A percentile compares a stretch with the other conserved stretches of the same genome.
These are phyloP conservation scores for Rauvolfia tetraphylla DNA, from an alignment of 257 asterid species.

Conservation along the genomic window DNA sequence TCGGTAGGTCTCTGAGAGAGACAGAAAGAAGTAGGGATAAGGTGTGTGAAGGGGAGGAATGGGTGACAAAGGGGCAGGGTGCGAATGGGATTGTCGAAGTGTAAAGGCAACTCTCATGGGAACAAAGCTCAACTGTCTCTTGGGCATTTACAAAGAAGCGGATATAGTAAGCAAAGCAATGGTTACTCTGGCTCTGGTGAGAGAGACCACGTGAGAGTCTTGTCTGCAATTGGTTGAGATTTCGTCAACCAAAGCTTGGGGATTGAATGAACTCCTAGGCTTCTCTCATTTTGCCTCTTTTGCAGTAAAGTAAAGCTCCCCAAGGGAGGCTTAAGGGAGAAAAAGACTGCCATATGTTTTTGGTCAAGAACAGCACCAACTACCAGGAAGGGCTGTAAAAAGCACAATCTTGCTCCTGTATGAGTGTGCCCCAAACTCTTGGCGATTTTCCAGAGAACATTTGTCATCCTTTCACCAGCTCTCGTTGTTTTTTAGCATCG, in stretches of 20 bases:
- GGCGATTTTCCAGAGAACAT: no score
- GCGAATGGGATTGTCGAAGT: conserved; percentile 41
- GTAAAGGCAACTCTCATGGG: conserved; percentile 26
- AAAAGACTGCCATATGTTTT: no score
- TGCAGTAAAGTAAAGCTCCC: neutral
- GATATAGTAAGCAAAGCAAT: conserved; percentile 18
- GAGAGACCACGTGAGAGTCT: conserved; percentile 1
- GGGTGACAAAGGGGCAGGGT: conserved; percentile 39
- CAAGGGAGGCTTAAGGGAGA: no score
- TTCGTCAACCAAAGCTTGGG: neutral
- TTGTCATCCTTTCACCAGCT: no score
- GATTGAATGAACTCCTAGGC: neutral
- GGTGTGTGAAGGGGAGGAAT: conserved; percentile 14
- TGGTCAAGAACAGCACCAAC: neutral
- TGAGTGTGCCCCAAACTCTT: no score
- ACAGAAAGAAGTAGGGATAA: conserved; percentile 18
- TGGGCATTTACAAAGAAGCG: conserved; percentile 14
- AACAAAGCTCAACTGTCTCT: conserved; percentile 18
- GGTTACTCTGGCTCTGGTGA: neutral
- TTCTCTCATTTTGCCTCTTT: neutral
- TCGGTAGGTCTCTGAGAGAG: neutral
- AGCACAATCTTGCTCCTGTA: no score
- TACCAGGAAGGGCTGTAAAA: no score
- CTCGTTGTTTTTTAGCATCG: no score
- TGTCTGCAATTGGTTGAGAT: neutral